Base-by-base conservation (phyloP, 2,329 filamentous ascomycete genomes). In the Hypoxylon sp. region DNA sequence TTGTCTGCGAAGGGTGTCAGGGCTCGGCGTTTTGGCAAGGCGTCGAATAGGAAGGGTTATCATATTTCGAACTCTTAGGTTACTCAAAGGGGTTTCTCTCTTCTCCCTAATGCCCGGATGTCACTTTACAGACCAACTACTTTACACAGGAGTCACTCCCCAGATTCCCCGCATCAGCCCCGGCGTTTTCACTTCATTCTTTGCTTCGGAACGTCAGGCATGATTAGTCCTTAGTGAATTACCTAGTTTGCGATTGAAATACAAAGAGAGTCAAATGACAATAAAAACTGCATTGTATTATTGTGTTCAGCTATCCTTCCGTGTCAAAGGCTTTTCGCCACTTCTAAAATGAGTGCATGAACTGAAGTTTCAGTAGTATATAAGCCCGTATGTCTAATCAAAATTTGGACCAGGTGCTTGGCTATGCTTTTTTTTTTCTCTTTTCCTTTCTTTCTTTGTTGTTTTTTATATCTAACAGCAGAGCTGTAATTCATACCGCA, bases 1-100 rank as follows among this genome's bases (percentile, higher is more conserved):
- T 63, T 24, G 46, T 61, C 37, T 19, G 17, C 46, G 33, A 63
- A 35, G 48, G 69, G 63, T 39, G 58, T 44, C 46, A 50, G 44
- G 69, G 54, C 59, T 63, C 42, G 67, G 63, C 63, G 63, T 70
- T 70, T 51, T 54, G 60, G 60, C 17, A 46, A 46, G 63, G 66
- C 52, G 58, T 67, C 54, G 57, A 53, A 65, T 26, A 54, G 59
- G 69, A 59, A 55, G 50, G 46, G 59, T n/a, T 64, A 48, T 59
- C 59, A 46, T 53, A 59, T 58, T 59, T 62, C 58, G 35, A 44
- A 44, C 39, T 42, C 50, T 50, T 37, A 59, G 50, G 35, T 52
- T 52, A 22, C 29, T 59, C 24, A 14, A 26, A 14, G 54, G 53
- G 26, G 48, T 26, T 29, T 47, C 31, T 6, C 14, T 37, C 24